Base-by-base conservation (phyloP, 31 red algal species). In the Bonnemaisonia californica region DNA sequence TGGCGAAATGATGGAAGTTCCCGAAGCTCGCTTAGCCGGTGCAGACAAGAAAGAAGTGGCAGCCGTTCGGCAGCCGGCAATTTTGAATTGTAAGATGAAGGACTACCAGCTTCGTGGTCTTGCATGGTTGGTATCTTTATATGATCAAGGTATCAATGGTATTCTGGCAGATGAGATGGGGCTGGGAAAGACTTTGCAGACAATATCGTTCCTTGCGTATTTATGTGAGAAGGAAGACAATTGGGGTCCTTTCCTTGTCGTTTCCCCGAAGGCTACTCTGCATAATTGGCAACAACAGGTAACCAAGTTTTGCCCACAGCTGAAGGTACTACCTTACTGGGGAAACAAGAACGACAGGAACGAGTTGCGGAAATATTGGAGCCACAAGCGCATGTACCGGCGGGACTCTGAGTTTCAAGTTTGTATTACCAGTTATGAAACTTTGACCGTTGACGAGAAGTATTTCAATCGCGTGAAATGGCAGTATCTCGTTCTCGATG, bases 131-230 rank as follows among this genome's bases (percentile, higher is more conserved):
- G 91, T 94, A 24, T 99, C 93, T 22, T 85, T 99, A 3, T 99
- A 96, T 66, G 97, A 99, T 41, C 89, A 99, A 57, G 97, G 97
- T 54, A 94, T 99, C 79, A 96, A 94, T 71, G 97, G 97, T 19
- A 99, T 99, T 76, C 81, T 99, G 29, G 97, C 97, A 9, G 97
- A 99, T 72, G 97, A 99, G 83, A 99, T 99, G 97, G 97, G 97
- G 24, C 79, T 99, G 1, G 97, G 97, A 42, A 99, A 99, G 82
- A 99, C 97, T 0, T 42, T 99, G 29, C 97, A 99, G 66, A 94
- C 90, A 1, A 99, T 99, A 56, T 88, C 97, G 22, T 94, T 96
- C 73, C 57, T 99, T 8, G 91, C 90, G 3, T 95, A 96, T 62
- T 78, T 99, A 30, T 85, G 88, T 3, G 97, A 96, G 42, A 86